Conservation (phyloP, 495 filamentous ascomycete species). For the Neurospora sp. region DNA sequence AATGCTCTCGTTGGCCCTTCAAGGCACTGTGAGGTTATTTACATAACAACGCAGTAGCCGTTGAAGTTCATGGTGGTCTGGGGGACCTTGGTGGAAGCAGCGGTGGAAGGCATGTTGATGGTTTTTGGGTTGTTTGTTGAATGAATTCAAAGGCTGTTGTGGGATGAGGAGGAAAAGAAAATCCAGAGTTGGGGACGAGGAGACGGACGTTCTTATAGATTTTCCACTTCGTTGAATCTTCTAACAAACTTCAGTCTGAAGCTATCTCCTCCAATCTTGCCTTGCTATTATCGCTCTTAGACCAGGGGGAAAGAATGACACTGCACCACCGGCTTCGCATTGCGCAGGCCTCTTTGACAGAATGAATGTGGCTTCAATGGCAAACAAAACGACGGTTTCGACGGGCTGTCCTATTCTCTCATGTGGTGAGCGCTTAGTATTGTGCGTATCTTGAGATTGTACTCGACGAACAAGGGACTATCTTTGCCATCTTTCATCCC, state of each 20-base stretch:
- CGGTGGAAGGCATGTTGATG: slow-evolving; percentile 29
- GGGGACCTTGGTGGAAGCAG: slow-evolving; percentile 19
- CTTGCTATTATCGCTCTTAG: neutral
- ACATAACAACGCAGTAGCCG: slow-evolving; percentile 31
- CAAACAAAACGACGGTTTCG: neutral
- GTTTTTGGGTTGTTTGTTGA: slow-evolving; percentile 12
- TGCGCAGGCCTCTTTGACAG: neutral
- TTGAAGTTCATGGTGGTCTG: slow-evolving; percentile 22
- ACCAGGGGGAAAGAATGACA: neutral
- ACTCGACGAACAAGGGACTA: slow-evolving; percentile 3
- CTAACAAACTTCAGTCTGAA: neutral
- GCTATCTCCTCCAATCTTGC: neutral
- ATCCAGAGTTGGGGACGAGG: neutral
- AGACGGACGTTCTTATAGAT: slow-evolving; percentile 12
- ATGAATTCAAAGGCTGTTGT: slow-evolving; percentile 5
- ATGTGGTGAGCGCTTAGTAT: slow-evolving; percentile 14
- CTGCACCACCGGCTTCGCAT: neutral
- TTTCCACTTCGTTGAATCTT: slow-evolving; percentile 1
- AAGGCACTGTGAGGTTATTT: slow-evolving; percentile 15
- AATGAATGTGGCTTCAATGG: neutral
- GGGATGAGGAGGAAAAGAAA: slow-evolving; percentile 13
- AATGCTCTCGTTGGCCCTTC: neutral
- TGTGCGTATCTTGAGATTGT: slow-evolving; percentile 22
- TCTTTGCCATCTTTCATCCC: neutral
- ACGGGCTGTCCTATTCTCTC: neutral